Evolutionary conservation across 1,139 yeast genomes (phyloP), one percentile per base, ranked within the genome.

Genomic region (Geotrichum fermentans): DNA sequence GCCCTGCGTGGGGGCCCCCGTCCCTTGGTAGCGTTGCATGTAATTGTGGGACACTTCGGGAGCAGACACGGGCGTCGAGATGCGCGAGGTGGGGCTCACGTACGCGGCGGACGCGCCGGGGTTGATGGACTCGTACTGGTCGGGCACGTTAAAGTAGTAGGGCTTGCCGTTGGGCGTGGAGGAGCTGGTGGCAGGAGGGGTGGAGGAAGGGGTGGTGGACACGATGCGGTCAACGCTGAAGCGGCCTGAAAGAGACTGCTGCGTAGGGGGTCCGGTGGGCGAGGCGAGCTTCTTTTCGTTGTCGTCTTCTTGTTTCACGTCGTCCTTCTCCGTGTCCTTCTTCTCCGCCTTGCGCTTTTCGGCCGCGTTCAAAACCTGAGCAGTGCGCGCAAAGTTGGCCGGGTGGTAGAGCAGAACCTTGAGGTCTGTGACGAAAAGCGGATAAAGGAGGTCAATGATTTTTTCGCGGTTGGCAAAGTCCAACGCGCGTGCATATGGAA

Each of bases 391-490:
- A 47, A 59, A 62, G 55, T 61, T 61, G 46, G 59, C 61, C 4
- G 71, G 71, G 54, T 67, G 69, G 58, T 67, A 67, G 43, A 67
- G 82, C 48, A 84, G 78, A 34, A 81, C 83, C 61, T 85, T 85
- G 56, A 88, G 84, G 64, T 89, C 95, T 55, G 86, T 77, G 24
- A 87, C 95, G 67, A 89, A 88, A 54, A 89, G 73, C 1, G 97
- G 97, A 64, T 87, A 89, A 56, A 90, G 75, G 57, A 83, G 66
- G 63, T 89, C 96, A 37, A 84, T 88, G 54, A 90, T 88, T 42
- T 87, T 83, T 67, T 90, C 97, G 59, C 86, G 75, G 68, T 86
- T 89, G 30, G 97, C 96, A 80, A 90, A 84, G 24, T 87, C 85
- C 47, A 86, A 72, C 1, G 97, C 97, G 48, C 97, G 74, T 58